Percentiles rank a stretch among this genome's conserved stretches.
phyloP scores from a whole-genome alignment of 345 rosid species.

The Citrus sp. region DNA sequence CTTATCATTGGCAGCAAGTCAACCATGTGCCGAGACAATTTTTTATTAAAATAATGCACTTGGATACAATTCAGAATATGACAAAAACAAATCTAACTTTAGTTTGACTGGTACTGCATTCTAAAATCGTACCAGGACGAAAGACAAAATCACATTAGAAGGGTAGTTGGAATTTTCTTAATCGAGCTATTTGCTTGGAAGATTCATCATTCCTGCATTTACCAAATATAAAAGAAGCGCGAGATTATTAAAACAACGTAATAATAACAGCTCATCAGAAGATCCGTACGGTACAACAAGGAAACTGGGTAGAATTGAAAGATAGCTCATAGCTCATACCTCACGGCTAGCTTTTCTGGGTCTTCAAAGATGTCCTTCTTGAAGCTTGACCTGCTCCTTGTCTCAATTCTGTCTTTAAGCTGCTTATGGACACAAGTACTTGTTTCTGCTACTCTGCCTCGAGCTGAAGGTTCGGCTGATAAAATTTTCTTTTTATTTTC shows the following conservation, averaged over 20 bases:
- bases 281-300: not conserved
- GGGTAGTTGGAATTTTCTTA: not conserved
- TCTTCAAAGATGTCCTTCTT: not conserved
- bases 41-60: too few relatives aligned
- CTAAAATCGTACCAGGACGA: not conserved
- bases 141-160: not conserved
- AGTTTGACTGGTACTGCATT: too few relatives aligned
- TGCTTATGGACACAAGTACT: conserved; percentile 13
- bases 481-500: not conserved
- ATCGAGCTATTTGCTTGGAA: not conserved
- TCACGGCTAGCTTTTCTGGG: not conserved
- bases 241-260: too few relatives aligned
- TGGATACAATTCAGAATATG: too few relatives aligned
- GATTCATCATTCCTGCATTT: not conserved
- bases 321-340: not conserved
- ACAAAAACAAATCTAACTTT: too few relatives aligned
- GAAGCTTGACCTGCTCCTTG: not conserved
- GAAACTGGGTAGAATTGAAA: not conserved
- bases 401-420: conserved; percentile 12
- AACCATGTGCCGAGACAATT: too few relatives aligned
- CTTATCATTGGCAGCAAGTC: too few relatives aligned
- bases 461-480: conserved; percentile 34
- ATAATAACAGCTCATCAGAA: not conserved
- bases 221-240: not conserved
- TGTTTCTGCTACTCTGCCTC: conserved; percentile 32